phyloP scores from a whole-genome alignment of 371 early-diverging fungal species.

The Mucor racemosus region DNA sequence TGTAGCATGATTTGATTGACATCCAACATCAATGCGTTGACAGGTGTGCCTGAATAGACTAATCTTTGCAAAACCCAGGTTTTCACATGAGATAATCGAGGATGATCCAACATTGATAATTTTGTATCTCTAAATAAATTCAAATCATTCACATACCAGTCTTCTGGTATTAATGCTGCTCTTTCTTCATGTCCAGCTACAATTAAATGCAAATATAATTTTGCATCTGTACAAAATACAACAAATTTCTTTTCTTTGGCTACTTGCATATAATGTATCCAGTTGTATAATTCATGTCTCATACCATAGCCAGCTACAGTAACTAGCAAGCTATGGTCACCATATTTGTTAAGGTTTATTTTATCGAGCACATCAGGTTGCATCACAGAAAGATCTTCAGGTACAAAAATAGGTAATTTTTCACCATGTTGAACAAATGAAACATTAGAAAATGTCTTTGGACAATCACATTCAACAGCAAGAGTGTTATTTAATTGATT shows the following conservation, averaged over 20 bases:
- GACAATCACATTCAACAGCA: background rate
- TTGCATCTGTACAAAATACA: slow-evolving; percentile 20
- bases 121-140: slow-evolving; percentile 2
- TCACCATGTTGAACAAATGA: slow-evolving; percentile 17
- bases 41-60: slow-evolving; percentile 1
- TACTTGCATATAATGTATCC: slow-evolving; percentile 19
- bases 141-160: slow-evolving; percentile 15
- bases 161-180: slow-evolving; percentile 19
- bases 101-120: background rate
- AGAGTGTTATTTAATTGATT: background rate
- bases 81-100: slow-evolving; percentile 18
- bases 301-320: slow-evolving; percentile 22
- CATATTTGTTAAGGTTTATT: slow-evolving; percentile 3
- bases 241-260: slow-evolving; percentile 20
- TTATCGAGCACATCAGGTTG: slow-evolving; percentile 21
- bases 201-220: slow-evolving; percentile 23
- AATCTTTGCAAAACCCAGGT: slow-evolving; percentile 25
- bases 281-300: slow-evolving; percentile 28
- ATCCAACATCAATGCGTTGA: slow-evolving; percentile 22
- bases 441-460: background rate
- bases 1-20: slow-evolving; percentile 21
- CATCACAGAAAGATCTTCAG: slow-evolving; percentile 19
- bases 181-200: slow-evolving; percentile 24
- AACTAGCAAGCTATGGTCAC: background rate
- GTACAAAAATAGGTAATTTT: slow-evolving; percentile 22